Base-by-base conservation (phyloP, 805 yeast species). In the Trichomonascus vanleenenianus region DNA sequence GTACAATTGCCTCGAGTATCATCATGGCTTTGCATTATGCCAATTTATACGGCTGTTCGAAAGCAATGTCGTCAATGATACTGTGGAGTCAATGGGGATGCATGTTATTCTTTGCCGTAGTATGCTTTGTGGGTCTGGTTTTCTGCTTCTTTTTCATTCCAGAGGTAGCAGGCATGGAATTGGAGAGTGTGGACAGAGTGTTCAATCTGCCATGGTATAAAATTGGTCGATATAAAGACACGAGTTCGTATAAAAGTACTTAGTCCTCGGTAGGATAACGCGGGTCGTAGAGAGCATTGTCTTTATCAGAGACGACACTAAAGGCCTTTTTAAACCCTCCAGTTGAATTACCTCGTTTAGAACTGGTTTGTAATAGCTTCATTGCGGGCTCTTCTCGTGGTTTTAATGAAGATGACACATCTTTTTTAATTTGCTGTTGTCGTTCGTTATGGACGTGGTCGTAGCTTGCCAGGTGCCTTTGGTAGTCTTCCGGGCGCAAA, bases 121-220 rank as follows among this genome's bases (percentile, higher is more conserved):
- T 76, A 3, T 56, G 70, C 38, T 44, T 61, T 1, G 10, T 73
- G 3, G 70, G 78, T 2, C 54, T 75, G n/a, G 51, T 63, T 33
- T 73, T 73, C 70, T 60, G 68, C 11, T 76, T 72, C 71, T 70
- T 71, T 64, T 72, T 70, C 55, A 51, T 75, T 35, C 78, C 78
- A 2, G 79, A 75, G 58, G 64, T 74, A 22, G 50, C 71, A 9
- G 77, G 77, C n/a, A 62, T 75, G 50, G 64, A 73, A 27, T 67
- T 75, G 61, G 79, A 75, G 56, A 60, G 68, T 47, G 72, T 75
- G 74, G 78, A 74, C 50, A 75, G 70, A 44, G 56, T 74, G 38
- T 75, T 75, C 64, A 64, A 59, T 55, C 65, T 74, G 53, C 81
- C 81, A 44, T 77, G 81, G 81, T 74, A 75, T 57, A 52, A 74